Evolutionary conservation across 345 rosid species (phyloP).

Genomic region (Salix udensis): DNA sequence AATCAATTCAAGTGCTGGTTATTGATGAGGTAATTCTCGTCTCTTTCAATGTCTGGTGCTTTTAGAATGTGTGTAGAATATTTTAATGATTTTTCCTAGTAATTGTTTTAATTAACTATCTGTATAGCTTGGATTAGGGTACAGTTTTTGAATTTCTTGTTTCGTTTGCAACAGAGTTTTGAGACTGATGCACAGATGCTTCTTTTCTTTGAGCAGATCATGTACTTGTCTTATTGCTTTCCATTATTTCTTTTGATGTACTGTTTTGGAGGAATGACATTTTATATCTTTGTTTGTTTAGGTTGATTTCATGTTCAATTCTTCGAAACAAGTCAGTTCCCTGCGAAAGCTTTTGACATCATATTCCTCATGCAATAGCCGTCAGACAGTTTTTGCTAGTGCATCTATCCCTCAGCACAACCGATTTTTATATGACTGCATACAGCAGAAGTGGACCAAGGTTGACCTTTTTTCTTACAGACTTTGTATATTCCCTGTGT

Average conservation of each 20-base stretch:
- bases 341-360: constrained; percentile 70
- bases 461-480: constrained; percentile 21
- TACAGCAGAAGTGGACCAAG: constrained; percentile 97
- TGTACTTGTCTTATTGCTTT: not conserved
- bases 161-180: too few relatives aligned
- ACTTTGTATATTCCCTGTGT: too few relatives aligned
- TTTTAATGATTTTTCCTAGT: not conserved
- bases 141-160: too few relatives aligned
- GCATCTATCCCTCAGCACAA: constrained; percentile 94
- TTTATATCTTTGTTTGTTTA: constrained; percentile 21
- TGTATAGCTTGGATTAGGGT: too few relatives aligned
- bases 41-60: constrained; percentile 5
- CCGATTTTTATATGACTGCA: constrained; percentile 71
- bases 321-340: constrained; percentile 76
- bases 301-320: constrained; percentile 94
- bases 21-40: constrained; percentile 67
- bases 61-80: not conserved
- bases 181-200: too few relatives aligned
- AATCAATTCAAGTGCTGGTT: constrained; percentile 63
- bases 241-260: too few relatives aligned
- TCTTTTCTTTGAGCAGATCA: too few relatives aligned
- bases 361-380: constrained; percentile 66
- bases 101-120: not conserved
- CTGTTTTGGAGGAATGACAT: not conserved
- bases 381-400: constrained; percentile 86